These are phyloP conservation scores for Arabidopsis thaliana DNA, from an alignment of 345 rosid species.

Conservation along the genomic window TAIR10.1 NC_003070.9:3384001-3384500, in stretches of 20 bases:
- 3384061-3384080: neutral
- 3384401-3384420: conserved; percentile 2
- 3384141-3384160: neutral
- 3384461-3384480: conserved; percentile 26
- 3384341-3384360: conserved; percentile 8
- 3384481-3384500: conserved; percentile 31
- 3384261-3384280: conserved; percentile 35
- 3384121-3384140: conserved; percentile 6
- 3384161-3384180: conserved; percentile 47
- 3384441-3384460: conserved; percentile 29
- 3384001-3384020: neutral
- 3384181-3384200: conserved; percentile 27
- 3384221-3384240: conserved; percentile 28
- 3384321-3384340: conserved; percentile 28
- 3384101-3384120: conserved; percentile 10
- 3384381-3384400: conserved; percentile 21
- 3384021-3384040: neutral
- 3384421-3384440: conserved; percentile 25
- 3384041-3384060: conserved; percentile 4
- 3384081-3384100: neutral
- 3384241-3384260: conserved; percentile 43
- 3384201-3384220: conserved; percentile 22
- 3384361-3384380: conserved; percentile 25
- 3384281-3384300: conserved; percentile 31
- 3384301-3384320: conserved; percentile 28